phyloP scores from a whole-genome alignment of 2,329 filamentous ascomycete species.

The Botrytis porri region DNA sequence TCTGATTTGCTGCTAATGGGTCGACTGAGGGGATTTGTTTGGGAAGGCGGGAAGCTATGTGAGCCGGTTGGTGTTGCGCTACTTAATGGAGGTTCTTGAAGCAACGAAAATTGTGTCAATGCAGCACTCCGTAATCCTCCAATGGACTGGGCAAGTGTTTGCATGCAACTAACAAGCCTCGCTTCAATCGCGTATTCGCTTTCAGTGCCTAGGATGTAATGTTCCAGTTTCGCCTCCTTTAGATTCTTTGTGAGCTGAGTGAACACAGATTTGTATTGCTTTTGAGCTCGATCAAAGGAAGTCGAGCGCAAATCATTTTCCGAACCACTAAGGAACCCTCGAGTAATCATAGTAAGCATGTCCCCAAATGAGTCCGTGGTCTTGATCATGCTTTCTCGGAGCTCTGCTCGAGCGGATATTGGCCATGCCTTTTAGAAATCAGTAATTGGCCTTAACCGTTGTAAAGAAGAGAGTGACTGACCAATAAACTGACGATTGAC shows the following conservation, averaged over 20 bases:
- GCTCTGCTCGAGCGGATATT: conserved; percentile 68
- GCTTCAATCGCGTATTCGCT: conserved; percentile 75
- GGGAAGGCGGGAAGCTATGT: not conserved
- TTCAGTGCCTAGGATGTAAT: conserved; percentile 78
- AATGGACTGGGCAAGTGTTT: conserved; percentile 81
- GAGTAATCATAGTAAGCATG: conserved; percentile 77
- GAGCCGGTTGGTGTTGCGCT: conserved; percentile 24
- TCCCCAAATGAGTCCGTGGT: conserved; percentile 74
- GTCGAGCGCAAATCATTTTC: conserved; percentile 72
- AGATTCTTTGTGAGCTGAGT: conserved; percentile 71
- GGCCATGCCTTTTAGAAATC: conserved; percentile 47
- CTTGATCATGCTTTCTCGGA: conserved; percentile 71
- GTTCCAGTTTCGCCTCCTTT: conserved; percentile 83
- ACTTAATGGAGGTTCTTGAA: conserved; percentile 55
- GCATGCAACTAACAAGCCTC: conserved; percentile 77
- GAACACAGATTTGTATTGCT: conserved; percentile 65
- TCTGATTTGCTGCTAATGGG: conserved; percentile 45
- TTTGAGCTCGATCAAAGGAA: conserved; percentile 60
- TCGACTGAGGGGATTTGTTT: not conserved
- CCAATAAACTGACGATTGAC: conserved; percentile 69
- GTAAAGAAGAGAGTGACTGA: conserved; percentile 45
- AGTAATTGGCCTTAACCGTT: not conserved
- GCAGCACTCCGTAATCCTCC: conserved; percentile 88
- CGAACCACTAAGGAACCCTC: conserved; percentile 77
- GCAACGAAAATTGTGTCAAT: conserved; percentile 79